Conservation (phyloP, 1,139 yeast species). For the Chernovozyma sophiae-reginae region DNA sequence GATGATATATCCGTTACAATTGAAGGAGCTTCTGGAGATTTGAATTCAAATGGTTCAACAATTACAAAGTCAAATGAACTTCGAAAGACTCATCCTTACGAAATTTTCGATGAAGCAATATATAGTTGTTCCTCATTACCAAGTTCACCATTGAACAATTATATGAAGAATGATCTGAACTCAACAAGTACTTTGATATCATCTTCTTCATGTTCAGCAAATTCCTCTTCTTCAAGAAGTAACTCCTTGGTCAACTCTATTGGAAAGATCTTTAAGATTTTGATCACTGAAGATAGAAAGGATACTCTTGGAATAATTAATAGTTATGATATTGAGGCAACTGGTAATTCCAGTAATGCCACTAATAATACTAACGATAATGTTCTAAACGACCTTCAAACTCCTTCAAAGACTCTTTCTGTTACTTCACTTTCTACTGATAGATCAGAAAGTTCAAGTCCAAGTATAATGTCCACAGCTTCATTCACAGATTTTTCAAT, state of each 20-base stretch:
- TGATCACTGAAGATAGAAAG: conserved; percentile 29
- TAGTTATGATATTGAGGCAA: not conserved
- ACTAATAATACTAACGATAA: not conserved
- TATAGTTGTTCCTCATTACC: conserved; percentile 50
- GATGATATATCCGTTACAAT: conserved; percentile 22
- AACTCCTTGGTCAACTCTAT: conserved; percentile 35
- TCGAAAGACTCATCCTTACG: conserved; percentile 59
- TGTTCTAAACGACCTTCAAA: not conserved
- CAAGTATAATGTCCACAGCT: conserved; percentile 43
- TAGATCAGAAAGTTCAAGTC: conserved; percentile 41
- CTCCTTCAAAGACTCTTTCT: conserved; percentile 27
- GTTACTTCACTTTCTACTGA: conserved; percentile 37
- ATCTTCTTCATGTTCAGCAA: not conserved
- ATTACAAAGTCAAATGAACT: conserved; percentile 29
- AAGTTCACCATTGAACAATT: conserved; percentile 11
- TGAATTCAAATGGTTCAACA: conserved; percentile 6
- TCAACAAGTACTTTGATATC: not conserved
- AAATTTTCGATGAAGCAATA: conserved; percentile 72
- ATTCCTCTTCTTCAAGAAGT: conserved; percentile 9
- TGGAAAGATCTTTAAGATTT: conserved; percentile 35
- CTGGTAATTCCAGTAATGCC: no score
- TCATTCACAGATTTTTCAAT: conserved; percentile 36
- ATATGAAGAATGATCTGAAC: conserved; percentile 2
- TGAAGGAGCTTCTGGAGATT: conserved; percentile 12
- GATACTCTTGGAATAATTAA: not conserved